Percentiles rank a stretch among this genome's conserved stretches.
These are phyloP conservation scores for Leptographium flavum DNA, from an alignment of 2,329 filamentous ascomycete genomes.

Conservation along the genomic window DNA sequence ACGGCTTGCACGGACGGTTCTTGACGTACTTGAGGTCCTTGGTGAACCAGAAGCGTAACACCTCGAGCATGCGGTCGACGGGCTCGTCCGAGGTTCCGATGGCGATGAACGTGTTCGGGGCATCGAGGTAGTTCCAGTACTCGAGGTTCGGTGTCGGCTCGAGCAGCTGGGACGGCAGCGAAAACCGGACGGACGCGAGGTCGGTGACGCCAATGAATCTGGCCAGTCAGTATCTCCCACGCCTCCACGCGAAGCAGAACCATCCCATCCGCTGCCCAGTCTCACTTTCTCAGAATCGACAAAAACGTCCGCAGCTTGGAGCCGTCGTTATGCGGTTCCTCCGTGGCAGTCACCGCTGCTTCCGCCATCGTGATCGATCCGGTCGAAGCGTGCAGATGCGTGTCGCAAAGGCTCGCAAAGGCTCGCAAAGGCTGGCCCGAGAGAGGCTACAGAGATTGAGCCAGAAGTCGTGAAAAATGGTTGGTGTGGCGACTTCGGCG, in stretches of 20 bases:
- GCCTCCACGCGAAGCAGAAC: too few relatives aligned
- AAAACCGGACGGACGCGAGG: constrained; percentile 91
- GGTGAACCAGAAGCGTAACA: constrained; percentile 94
- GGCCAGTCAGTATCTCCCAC: background rate
- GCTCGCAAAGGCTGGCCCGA: background rate
- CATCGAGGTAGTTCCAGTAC: constrained; percentile 97
- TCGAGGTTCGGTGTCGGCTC: constrained; percentile 95
- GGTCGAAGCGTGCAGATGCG: too few relatives aligned
- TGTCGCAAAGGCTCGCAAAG: background rate
- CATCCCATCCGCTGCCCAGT: too few relatives aligned
- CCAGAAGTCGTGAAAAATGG: background rate
- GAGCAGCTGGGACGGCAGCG: constrained; percentile 83
- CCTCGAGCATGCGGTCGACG: constrained; percentile 86
- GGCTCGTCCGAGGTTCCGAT: constrained; percentile 83
- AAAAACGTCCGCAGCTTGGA: constrained; percentile 85
- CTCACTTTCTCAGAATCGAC: constrained; percentile 72
- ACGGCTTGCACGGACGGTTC: constrained; percentile 96
- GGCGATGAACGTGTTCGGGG: constrained; percentile 74
- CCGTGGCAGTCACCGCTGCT: constrained; percentile 19
- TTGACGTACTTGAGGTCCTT: constrained; percentile 99
- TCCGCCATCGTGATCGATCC: constrained; percentile 9
- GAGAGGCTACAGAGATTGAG: background rate
- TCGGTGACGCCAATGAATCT: constrained; percentile 95
- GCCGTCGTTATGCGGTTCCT: constrained; percentile 53
- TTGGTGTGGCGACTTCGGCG: background rate